These are phyloP conservation scores for Amylocarpus encephaloides DNA, from an alignment of 2,329 filamentous ascomycete species.

Conservation along the genomic window DNA sequence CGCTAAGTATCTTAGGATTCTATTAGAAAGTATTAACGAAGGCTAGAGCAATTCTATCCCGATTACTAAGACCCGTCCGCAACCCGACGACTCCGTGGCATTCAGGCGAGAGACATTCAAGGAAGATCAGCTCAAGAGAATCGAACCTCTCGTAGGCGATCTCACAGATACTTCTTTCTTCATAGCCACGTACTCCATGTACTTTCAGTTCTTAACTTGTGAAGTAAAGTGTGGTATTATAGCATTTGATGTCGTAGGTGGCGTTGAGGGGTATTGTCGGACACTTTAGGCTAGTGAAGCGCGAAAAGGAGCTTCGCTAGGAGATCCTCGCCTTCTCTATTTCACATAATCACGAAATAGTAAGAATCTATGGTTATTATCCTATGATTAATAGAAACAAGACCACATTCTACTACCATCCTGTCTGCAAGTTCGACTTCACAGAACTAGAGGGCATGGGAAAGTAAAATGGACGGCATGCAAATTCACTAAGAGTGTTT, in stretches of 20 bases:
- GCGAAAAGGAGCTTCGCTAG: constrained; percentile 22
- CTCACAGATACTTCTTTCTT: constrained; percentile 31
- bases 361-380: constrained; percentile 32
- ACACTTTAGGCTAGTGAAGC: constrained; percentile 2
- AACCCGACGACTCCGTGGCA: too few species aligned
- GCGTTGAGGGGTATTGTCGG: constrained; percentile 29
- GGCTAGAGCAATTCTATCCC: too few species aligned
- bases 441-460: constrained; percentile 15
- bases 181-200: constrained; percentile 41
- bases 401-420: too few species aligned
- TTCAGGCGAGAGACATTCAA: constrained; percentile 12
- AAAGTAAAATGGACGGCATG: constrained; percentile 27
- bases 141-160: constrained; percentile 12
- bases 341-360: background rate
- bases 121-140: constrained; percentile 32
- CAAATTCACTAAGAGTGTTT: constrained; percentile 27
- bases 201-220: constrained; percentile 44
- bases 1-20: too few species aligned
- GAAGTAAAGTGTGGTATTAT: constrained; percentile 41
- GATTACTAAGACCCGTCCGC: too few species aligned
- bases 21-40: too few species aligned
- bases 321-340: constrained; percentile 32
- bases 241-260: constrained; percentile 34
- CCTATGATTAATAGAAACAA: constrained; percentile 15
- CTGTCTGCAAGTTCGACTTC: too few species aligned